Conservation (phyloP, 805 yeast genomes). For the Wickerhamiella kurtzmanii region DNA sequence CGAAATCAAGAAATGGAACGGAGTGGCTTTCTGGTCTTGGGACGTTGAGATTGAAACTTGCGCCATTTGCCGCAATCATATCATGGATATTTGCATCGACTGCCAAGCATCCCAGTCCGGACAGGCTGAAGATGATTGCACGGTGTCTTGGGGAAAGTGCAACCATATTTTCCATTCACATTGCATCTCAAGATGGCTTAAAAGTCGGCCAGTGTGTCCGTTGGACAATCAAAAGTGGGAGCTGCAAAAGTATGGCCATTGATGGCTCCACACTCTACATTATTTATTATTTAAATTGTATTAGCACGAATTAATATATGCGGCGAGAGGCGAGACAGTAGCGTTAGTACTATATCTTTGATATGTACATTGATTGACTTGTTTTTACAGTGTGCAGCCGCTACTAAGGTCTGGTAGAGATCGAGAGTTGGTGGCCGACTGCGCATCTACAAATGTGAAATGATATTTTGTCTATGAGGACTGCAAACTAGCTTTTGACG, state of each 20-base stretch:
- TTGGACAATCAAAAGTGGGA: constrained; percentile 88
- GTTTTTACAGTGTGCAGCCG: too few species aligned
- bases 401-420: too few species aligned
- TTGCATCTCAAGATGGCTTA: constrained; percentile 91
- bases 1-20: constrained; percentile 96
- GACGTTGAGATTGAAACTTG: constrained; percentile 90
- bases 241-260: constrained; percentile 59
- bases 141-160: constrained; percentile 95
- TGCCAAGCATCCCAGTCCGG: constrained; percentile 76
- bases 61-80: constrained; percentile 94
- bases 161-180: constrained; percentile 98
- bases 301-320: too few species aligned
- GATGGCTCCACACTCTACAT: too few species aligned
- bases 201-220: constrained; percentile 92
- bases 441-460: too few species aligned
- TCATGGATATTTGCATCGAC: constrained; percentile 95
- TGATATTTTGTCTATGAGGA: too few species aligned
- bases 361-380: too few species aligned
- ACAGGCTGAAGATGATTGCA: constrained; percentile 57
- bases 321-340: too few species aligned
- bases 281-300: too few species aligned
- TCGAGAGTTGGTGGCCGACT: too few species aligned
- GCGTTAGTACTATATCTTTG: too few species aligned
- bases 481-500: too few species aligned
- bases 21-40: constrained; percentile 99